These are phyloP conservation scores for Naganishia liquefaciens DNA, from an alignment of 1,284 basidiomycete genomes.

Conservation along the genomic window DNA sequence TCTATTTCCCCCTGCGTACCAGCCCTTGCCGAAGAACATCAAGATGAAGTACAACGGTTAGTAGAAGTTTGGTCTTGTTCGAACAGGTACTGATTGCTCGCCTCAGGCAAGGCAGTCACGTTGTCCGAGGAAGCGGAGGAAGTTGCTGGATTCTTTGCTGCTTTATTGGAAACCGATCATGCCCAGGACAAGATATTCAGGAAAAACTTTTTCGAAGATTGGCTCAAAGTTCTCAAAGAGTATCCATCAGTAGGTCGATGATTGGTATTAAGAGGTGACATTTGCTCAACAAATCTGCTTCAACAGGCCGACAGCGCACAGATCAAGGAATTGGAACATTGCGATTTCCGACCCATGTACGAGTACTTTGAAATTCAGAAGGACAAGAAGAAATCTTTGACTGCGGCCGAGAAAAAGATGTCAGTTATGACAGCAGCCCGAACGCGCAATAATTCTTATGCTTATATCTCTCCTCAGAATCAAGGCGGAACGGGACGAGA, in stretches of 20 bases:
- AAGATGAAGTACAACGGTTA: conserved; percentile 96
- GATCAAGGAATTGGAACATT: conserved; percentile 75
- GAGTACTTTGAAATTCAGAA: conserved; percentile 90
- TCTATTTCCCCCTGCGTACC: conserved; percentile 92
- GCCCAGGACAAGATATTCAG: conserved; percentile 86
- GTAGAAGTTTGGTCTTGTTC: conserved; percentile 35
- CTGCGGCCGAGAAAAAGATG: conserved; percentile 82
- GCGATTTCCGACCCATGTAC: conserved; percentile 94
- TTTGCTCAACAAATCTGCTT: background rate
- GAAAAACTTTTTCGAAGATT: conserved; percentile 95
- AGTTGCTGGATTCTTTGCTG: conserved; percentile 94
- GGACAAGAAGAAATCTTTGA: conserved; percentile 86
- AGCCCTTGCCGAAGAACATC: conserved; percentile 76
- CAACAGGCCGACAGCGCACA: conserved; percentile 64
- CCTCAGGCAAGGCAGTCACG: conserved; percentile 70
- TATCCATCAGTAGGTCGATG: conserved; percentile 75
- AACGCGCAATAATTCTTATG: background rate
- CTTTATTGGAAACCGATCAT: conserved; percentile 91
- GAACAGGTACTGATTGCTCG: conserved; percentile 8
- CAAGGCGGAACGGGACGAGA: conserved; percentile 79
- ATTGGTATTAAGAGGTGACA: conserved; percentile 1
- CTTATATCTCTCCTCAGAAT: conserved; percentile 45
- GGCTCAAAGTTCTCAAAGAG: conserved; percentile 72
- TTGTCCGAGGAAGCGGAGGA: conserved; percentile 89
- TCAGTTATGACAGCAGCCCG: conserved; percentile 34